These are phyloP conservation scores for Kazachstania viticola DNA, from an alignment of 805 yeast genomes.

Conservation along the genomic window DNA sequence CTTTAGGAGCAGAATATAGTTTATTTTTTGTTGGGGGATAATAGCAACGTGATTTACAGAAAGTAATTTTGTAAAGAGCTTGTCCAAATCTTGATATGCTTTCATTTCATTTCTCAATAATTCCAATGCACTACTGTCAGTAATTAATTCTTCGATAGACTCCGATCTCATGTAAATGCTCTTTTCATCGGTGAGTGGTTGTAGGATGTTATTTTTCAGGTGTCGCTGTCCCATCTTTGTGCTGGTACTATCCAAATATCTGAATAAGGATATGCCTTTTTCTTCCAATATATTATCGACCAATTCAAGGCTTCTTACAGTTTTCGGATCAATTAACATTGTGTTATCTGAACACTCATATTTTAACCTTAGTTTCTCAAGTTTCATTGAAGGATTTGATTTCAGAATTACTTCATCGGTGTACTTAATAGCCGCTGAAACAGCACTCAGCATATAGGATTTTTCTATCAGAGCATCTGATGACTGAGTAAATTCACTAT, in stretches of 20 bases:
- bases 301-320: constrained; percentile 31
- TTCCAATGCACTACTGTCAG: constrained; percentile 6
- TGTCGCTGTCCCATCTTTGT: constrained; percentile 39
- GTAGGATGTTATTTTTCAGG: constrained; percentile 33
- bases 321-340: constrained; percentile 33
- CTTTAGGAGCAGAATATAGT: constrained; percentile 32
- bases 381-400: constrained; percentile 2
- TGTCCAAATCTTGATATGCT: constrained; percentile 31
- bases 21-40: constrained; percentile 29
- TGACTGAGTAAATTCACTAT: constrained; percentile 1
- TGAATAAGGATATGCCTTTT: constrained; percentile 27
- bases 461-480: constrained; percentile 21
- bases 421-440: constrained; percentile 24
- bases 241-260: constrained; percentile 28
- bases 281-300: constrained; percentile 25
- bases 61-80: constrained; percentile 28
- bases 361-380: constrained; percentile 27
- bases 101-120: constrained; percentile 16
- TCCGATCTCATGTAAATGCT: constrained; percentile 29
- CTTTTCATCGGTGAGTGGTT: constrained; percentile 32
- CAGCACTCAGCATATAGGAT: constrained; percentile 24
- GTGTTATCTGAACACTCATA: constrained; percentile 31
- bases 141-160: constrained; percentile 29
- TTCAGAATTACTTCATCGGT: constrained; percentile 9
- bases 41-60: constrained; percentile 18